Evolutionary conservation across 805 yeast species (phyloP), one percentile per base, ranked within the genome.

Genomic region (Nakazawaea peltata): DNA sequence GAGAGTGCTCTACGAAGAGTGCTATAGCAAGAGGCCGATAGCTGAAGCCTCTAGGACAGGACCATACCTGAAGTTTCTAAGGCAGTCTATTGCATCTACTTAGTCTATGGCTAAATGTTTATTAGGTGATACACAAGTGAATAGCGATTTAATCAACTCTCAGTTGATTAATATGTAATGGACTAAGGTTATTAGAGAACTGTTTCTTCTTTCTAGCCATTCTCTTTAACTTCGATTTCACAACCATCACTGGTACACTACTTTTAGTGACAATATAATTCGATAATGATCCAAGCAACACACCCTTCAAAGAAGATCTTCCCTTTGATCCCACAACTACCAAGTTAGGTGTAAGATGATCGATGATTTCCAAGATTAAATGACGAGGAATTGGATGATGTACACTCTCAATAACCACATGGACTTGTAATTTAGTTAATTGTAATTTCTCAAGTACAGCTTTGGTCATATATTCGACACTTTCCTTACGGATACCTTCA

Each of bases 181-280:
- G 70, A 37, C 70, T 67, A 41, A 72, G 67, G 47, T 73, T 74
- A 48, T 74, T 74, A 24, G 76, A 63, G 53, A 75, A 70, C 22
- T 69, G 69, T 32, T 70, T 62, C 26, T 63, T 65, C 54, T 73
- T 71, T 46, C 78, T 67, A 40, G 77, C 71, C 43, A 77, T 67
- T 58, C 79, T 79, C 61, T 80, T 79, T 49, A 81, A 64, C 51
- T 78, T 81, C 45, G 74, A 72, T 41, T 83, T 66, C 15, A 81
- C 90, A 32, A 81, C 88, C 90, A 81, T 81, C 16, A 81, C 88
- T 0, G 90, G 88, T 2, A 77, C 84, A 13, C 77, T 61, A 46
- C 79, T 71, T 52, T 77, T 75, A 13, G 84, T 75, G 13, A 81
- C 85, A 42, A 81, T 58, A 51, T 81, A 80, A 46, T 81, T 81